Evolutionary conservation across 106 monocot species (phyloP).

Genomic region (Alisma plantagoaquatica): DNA sequence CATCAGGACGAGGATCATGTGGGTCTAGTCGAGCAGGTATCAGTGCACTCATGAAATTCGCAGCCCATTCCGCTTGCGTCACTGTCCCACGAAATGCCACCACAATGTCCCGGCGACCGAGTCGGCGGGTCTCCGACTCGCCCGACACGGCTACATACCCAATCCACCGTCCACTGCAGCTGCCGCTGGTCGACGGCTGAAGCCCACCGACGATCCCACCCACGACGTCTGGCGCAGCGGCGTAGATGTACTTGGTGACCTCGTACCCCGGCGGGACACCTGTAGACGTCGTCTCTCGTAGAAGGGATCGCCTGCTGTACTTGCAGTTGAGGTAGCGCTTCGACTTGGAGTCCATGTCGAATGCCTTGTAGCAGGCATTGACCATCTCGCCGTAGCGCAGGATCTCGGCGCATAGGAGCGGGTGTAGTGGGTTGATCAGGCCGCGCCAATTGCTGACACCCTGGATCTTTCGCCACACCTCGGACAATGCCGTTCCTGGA

Average conservation of each 20-base stretch:
- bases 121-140: slow-evolving; percentile 3
- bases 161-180: slow-evolving; percentile 19
- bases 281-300: slow-evolving; percentile 1
- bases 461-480: slow-evolving; percentile 21
- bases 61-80: slow-evolving; percentile 21
- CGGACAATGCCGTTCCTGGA: no score
- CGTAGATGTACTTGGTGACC: slow-evolving; percentile 34
- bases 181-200: background rate
- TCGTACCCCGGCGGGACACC: slow-evolving; percentile 12
- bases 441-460: slow-evolving; percentile 15
- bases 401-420: slow-evolving; percentile 23
- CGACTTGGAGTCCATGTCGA: slow-evolving; percentile 24
- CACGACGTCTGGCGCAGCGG: no score
- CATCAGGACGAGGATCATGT: slow-evolving; percentile 12
- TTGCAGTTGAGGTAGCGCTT: slow-evolving; percentile 25
- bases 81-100: slow-evolving; percentile 27
- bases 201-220: slow-evolving; percentile 4
- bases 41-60: slow-evolving; percentile 25
- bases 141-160: slow-evolving; percentile 27
- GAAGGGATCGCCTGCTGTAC: slow-evolving; percentile 12
- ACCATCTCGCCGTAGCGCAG: slow-evolving; percentile 32
- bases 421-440: slow-evolving; percentile 15
- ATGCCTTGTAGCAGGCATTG: slow-evolving; percentile 27
- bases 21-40: slow-evolving; percentile 19
- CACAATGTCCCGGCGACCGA: slow-evolving; percentile 24